phyloP scores from a whole-genome alignment of 2,329 filamentous ascomycete genomes.

The Pyrenophora graminea region DNA sequence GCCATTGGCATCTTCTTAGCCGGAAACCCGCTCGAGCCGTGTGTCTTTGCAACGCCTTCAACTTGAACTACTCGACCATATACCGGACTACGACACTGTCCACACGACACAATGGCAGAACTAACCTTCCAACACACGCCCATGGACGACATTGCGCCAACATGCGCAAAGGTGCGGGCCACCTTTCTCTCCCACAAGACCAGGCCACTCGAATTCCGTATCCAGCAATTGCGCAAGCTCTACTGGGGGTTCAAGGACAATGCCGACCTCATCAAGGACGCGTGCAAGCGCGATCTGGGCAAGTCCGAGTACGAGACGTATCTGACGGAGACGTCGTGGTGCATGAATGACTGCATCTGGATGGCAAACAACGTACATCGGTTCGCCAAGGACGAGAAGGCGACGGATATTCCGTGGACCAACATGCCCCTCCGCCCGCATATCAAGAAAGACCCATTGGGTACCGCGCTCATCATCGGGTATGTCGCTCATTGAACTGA shows the following conservation, averaged over 20 bases:
- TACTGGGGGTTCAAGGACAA: slow-evolving; percentile 92
- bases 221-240: slow-evolving; percentile 86
- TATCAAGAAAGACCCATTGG: slow-evolving; percentile 86
- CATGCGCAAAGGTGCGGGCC: slow-evolving; percentile 59
- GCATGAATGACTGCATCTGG: slow-evolving; percentile 80
- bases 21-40: too few relatives aligned
- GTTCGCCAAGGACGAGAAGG: slow-evolving; percentile 81
- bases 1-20: background rate
- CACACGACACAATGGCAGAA: slow-evolving; percentile 7
- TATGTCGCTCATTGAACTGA: background rate
- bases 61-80: background rate
- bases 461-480: slow-evolving; percentile 76
- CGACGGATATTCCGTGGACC: slow-evolving; percentile 69
- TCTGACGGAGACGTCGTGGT: slow-evolving; percentile 76
- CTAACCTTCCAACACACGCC: slow-evolving; percentile 43
- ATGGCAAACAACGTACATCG: slow-evolving; percentile 75
- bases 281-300: slow-evolving; percentile 75
- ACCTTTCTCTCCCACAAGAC: slow-evolving; percentile 82
- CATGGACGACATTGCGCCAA: slow-evolving; percentile 40
- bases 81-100: background rate
- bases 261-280: slow-evolving; percentile 71
- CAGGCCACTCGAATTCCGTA: slow-evolving; percentile 78
- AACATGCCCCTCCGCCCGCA: slow-evolving; percentile 73
- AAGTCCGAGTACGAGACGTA: slow-evolving; percentile 77
- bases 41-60: background rate